Conservation (phyloP, 768 basidiomycete genomes). For the Tremella mesenterica region DNA sequence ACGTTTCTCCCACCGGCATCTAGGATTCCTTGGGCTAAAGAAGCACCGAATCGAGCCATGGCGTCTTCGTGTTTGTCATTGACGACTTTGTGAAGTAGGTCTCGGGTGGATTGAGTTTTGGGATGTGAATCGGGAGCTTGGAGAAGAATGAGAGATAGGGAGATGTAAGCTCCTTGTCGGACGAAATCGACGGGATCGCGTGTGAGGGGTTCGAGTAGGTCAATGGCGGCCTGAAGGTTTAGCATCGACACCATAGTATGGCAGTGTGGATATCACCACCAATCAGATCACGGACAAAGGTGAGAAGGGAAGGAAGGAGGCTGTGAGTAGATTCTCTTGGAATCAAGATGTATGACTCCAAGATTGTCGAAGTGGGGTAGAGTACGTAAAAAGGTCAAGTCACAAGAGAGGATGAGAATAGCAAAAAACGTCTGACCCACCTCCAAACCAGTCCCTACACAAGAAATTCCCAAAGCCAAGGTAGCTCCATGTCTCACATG, state of each 20-base stretch:
- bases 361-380: too few relatives aligned
- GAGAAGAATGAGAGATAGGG: slow-evolving; percentile 91
- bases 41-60: slow-evolving; percentile 95
- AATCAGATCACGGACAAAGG: slow-evolving; percentile 1
- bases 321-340: background rate
- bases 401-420: too few relatives aligned
- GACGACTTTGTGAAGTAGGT: slow-evolving; percentile 81
- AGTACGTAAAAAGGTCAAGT: too few relatives aligned
- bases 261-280: slow-evolving; percentile 2
- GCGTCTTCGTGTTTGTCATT: slow-evolving; percentile 97
- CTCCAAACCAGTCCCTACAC: slow-evolving; percentile 91
- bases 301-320: too few relatives aligned
- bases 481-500: slow-evolving; percentile 97
- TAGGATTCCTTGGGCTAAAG: slow-evolving; percentile 90
- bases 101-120: slow-evolving; percentile 67
- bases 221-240: slow-evolving; percentile 94
- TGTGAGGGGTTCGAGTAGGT: slow-evolving; percentile 94
- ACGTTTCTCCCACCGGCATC: slow-evolving; percentile 96
- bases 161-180: slow-evolving; percentile 90
- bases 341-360: too few relatives aligned
- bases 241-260: too few relatives aligned
- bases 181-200: slow-evolving; percentile 98
- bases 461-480: slow-evolving; percentile 89
- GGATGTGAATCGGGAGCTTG: slow-evolving; percentile 89
- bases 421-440: too few relatives aligned